Evolutionary conservation across 768 basidiomycete species (phyloP).

Genomic region (Agaricus subrufescens): DNA sequence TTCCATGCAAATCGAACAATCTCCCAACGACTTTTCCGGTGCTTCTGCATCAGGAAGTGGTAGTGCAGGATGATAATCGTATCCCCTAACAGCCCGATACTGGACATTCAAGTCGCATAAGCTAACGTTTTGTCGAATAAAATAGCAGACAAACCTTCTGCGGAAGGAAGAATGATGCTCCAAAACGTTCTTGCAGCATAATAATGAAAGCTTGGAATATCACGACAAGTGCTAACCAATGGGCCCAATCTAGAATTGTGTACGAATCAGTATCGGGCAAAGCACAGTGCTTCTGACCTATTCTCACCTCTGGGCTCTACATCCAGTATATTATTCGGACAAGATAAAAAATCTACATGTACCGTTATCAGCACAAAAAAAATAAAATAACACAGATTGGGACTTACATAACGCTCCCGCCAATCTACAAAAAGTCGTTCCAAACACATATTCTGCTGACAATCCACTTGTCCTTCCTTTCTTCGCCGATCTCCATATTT

Average conservation of each 20-base stretch:
- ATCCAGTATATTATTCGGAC: conserved; percentile 84
- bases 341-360: conserved; percentile 68
- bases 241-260: conserved; percentile 54
- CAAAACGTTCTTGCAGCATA: conserved; percentile 69
- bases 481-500: conserved; percentile 72
- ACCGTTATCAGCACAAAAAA: background rate
- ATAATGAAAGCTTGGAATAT: conserved; percentile 57
- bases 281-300: background rate
- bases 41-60: conserved; percentile 71
- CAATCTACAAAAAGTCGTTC: conserved; percentile 68
- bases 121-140: background rate
- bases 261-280: background rate
- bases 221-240: conserved; percentile 54
- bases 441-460: conserved; percentile 66
- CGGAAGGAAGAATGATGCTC: conserved; percentile 83
- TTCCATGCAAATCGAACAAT: conserved; percentile 95
- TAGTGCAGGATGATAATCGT: conserved; percentile 84
- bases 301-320: conserved; percentile 66
- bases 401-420: conserved; percentile 71
- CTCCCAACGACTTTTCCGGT: conserved; percentile 71
- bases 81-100: conserved; percentile 56
- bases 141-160: conserved; percentile 35
- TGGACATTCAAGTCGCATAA: conserved; percentile 20
- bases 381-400: background rate
- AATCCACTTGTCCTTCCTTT: conserved; percentile 70